Base-by-base conservation (phyloP, 805 yeast species). In the Debaryomyces tyrocola region DNA sequence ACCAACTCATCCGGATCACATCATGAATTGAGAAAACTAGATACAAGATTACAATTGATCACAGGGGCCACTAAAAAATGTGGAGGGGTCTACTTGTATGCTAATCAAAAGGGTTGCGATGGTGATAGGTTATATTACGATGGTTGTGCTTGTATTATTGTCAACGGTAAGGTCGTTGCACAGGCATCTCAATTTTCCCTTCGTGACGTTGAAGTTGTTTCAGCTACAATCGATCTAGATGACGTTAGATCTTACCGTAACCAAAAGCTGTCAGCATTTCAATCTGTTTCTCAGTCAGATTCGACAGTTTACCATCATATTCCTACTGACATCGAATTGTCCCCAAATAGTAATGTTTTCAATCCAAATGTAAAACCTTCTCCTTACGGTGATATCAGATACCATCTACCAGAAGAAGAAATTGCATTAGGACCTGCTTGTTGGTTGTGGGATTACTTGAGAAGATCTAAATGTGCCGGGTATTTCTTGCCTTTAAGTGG, bases 401-500 rank as follows among this genome's bases (percentile, higher is more conserved):
- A 86, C 57, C 95, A 87, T 66, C 60, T 73, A 2, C 97, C 99
- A 2, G 96, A 91, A 59, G 97, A 94, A 67, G 99, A 94, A 66
- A 92, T 94, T 54, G 97, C 98, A 0, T 73, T 88, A 37, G 99
- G 99, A 0, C 99, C 99, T 0, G 99, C 99, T 0, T 94, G 99
- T 65, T 94, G 99, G 99, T 67, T 94, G 52, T 94, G 99, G 99
- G 99, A 94, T 66, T 94, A 94, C 60, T 75, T 94, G 48, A 80
- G 99, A 64, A 79, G 99, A 53, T 89, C 96, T 55, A 82, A 81
- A 54, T 87, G 94, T 43, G 89, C 90, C 0, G 99, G 99, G 0
- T 94, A 77, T 63, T 95, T 94, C 67, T 73, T 94, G 39, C 98
- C 99, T 0, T 73, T 94, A 41, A 86, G 96, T 64, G 99, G 99